phyloP scores from a whole-genome alignment of 23 red algal species.

The Gracilaria domingensis region DNA sequence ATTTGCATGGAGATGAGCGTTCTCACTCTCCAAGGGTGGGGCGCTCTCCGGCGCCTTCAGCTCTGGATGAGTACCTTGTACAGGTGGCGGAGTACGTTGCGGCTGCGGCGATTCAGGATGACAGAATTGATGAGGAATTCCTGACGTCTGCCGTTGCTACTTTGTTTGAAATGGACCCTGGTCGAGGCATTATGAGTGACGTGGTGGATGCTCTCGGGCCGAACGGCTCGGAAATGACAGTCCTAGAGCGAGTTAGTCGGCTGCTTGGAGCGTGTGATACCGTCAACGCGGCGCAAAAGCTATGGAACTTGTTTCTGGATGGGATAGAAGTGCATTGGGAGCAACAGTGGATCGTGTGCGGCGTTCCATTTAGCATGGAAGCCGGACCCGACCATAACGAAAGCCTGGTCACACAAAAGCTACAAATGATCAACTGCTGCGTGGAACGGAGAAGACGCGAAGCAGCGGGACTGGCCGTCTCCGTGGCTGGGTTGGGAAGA shows the following conservation, averaged over 20 bases:
- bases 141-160: constrained; percentile 64
- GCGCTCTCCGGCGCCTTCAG: constrained; percentile 13
- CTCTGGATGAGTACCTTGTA: constrained; percentile 45
- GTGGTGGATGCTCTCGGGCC: constrained; percentile 68
- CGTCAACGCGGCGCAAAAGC: constrained; percentile 44
- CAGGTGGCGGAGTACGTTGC: constrained; percentile 61
- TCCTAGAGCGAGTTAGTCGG: constrained; percentile 45
- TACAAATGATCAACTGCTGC: constrained; percentile 82
- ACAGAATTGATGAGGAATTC: constrained; percentile 72
- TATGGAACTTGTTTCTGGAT: constrained; percentile 74
- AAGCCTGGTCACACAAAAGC: constrained; percentile 68
- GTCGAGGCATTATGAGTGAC: constrained; percentile 63
- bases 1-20: neutral
- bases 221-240: constrained; percentile 53
- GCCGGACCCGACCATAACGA: constrained; percentile 51
- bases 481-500: constrained; percentile 14
- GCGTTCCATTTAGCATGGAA: constrained; percentile 58
- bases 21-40: neutral
- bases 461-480: neutral
- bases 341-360: constrained; percentile 50
- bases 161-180: constrained; percentile 69
- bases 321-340: constrained; percentile 72
- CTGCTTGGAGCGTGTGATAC: constrained; percentile 45
- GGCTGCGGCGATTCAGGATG: constrained; percentile 58
- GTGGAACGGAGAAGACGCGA: constrained; percentile 58